These are phyloP conservation scores for Aureobasidium sp. DNA, from an alignment of 2,329 filamentous ascomycete genomes.

Conservation along the genomic window DNA sequence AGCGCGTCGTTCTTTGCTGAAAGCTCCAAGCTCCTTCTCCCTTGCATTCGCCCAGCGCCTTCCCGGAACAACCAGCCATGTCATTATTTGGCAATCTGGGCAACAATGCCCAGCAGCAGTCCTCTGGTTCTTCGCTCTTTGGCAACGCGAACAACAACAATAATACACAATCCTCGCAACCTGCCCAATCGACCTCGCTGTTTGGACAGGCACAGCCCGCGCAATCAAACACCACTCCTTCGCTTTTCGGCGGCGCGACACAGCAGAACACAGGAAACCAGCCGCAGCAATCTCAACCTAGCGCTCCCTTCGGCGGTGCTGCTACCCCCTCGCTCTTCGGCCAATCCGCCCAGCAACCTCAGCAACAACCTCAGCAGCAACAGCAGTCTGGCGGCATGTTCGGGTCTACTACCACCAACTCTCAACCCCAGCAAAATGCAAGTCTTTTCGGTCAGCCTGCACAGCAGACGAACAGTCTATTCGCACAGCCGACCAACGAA, in stretches of 20 bases:
- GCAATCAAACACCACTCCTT: slow-evolving; percentile 25
- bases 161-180: slow-evolving; percentile 20
- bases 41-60: not conserved
- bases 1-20: slow-evolving; percentile 4
- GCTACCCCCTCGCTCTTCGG: slow-evolving; percentile 20
- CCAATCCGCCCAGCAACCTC: slow-evolving; percentile 14
- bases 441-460: slow-evolving; percentile 20
- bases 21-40: slow-evolving; percentile 9
- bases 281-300: slow-evolving; percentile 23
- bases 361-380: slow-evolving; percentile 25
- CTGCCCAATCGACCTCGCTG: slow-evolving; percentile 4
- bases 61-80: slow-evolving; percentile 5
- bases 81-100: slow-evolving; percentile 13
- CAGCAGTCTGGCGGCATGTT: slow-evolving; percentile 31
- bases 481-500: slow-evolving; percentile 22
- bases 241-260: slow-evolving; percentile 32
- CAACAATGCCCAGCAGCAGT: slow-evolving; percentile 1
- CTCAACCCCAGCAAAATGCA: slow-evolving; percentile 22
- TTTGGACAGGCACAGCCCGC: slow-evolving; percentile 13
- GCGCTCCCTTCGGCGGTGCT: slow-evolving; percentile 21
- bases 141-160: slow-evolving; percentile 6
- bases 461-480: slow-evolving; percentile 28
- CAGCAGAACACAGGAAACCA: slow-evolving; percentile 24
- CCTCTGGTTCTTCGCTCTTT: not conserved
- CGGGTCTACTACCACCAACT: slow-evolving; percentile 18